Evolutionary conservation across 331 rosid species (phyloP).

Genomic region (Cucumis variabilis): DNA sequence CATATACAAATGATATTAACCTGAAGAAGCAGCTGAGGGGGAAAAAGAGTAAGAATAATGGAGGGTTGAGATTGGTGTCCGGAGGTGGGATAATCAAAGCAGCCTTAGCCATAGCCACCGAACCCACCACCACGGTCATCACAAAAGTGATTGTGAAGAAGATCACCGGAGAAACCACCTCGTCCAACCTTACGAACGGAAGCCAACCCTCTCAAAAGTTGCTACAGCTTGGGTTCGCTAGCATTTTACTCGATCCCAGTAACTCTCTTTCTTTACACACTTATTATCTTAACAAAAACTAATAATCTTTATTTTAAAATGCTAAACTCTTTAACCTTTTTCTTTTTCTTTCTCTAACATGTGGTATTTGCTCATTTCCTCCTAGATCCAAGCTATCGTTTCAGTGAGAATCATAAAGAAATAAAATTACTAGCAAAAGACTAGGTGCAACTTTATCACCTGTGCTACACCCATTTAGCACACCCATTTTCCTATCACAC

Average conservation of each 20-base stretch:
- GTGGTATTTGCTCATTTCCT: no score
- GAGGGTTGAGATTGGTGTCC: neutral
- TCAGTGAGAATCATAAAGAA: no score
- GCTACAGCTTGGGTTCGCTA: neutral
- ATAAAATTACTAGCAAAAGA: no score
- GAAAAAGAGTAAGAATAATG: neutral
- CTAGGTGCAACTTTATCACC: no score
- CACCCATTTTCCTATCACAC: no score
- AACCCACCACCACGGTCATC: neutral
- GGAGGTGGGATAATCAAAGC: neutral
- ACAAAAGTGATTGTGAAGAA: neutral
- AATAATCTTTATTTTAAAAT: no score
- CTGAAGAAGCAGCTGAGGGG: neutral
- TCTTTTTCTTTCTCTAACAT: no score
- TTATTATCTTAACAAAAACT: no score
- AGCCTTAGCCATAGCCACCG: neutral
- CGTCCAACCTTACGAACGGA: neutral
- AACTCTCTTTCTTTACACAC: neutral
- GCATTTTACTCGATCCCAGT: neutral
- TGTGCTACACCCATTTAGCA: no score
- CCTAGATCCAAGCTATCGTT: no score
- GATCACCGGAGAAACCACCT: constrained; percentile 9
- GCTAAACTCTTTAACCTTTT: no score
- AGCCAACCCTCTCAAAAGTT: neutral
- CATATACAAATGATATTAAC: neutral